Base-by-base conservation (phyloP, 1,139 yeast species). In the Candida dubliniensis region DNA sequence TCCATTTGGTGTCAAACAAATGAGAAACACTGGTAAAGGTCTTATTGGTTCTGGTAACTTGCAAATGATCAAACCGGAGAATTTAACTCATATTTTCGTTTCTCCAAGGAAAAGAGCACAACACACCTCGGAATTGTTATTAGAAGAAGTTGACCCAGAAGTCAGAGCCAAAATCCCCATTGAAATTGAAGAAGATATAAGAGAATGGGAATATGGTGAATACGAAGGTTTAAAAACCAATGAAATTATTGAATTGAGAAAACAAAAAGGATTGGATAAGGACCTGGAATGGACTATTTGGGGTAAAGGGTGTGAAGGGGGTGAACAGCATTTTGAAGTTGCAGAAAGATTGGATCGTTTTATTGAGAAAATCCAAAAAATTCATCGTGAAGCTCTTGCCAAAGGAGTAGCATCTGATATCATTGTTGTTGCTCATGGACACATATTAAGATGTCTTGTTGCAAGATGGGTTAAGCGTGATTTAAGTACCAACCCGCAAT, bases 161-260 rank as follows among this genome's bases (percentile, higher is more conserved):
- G 66, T 72, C 34, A 69, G 66, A 49, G 61, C 71, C 14, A 58
- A 67, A 13, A 71, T 82, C 43, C 67, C 72, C 2, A 57, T 77
- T 34, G 64, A 68, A 37, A 79, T 79, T 13, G 91, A 86, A 50
- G 81, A 86, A 41, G 85, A 84, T 55, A 66, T 89, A 42, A 76
- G 95, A 52, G 98, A 91, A 67, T 91, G 98, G 97, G 95, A 88
- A 54, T 91, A 91, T 59, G 98, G 98, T 54, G 95, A 87, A 57
- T 91, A 91, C 63, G 98, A 91, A 69, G 98, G 98, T 5, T 65
- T 84, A 55, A 64, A 74, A 46, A 86, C 96, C 1, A 64, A 69
- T 11, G 81, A 90, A 54, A 90, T 91, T 60, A 69, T 76, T 35
- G 76, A 70, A 9, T 62, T 79, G 52, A 78, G 97, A 56, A 67